Conservation (phyloP, 768 basidiomycete genomes). For the Boletus huronensis region DNA sequence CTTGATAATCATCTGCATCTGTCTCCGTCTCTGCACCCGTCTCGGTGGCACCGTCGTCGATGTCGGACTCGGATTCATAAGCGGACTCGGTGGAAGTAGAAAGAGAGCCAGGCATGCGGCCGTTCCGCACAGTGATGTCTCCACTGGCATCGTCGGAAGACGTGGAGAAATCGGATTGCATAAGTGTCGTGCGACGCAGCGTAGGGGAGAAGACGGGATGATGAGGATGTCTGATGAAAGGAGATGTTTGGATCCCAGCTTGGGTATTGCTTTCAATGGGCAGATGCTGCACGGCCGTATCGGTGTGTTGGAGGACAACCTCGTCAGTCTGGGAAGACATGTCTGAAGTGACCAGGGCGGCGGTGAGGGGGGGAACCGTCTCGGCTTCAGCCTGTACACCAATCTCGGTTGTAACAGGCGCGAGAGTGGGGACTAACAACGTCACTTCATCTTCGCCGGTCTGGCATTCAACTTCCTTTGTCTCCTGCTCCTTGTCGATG, state of each 20-base stretch:
- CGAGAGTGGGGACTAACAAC: constrained; percentile 28
- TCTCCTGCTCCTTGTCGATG: constrained; percentile 45
- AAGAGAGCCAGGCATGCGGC: constrained; percentile 22
- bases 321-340: constrained; percentile 51
- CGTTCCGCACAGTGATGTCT: constrained; percentile 32
- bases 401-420: constrained; percentile 34
- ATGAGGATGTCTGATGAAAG: constrained; percentile 25
- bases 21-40: constrained; percentile 68
- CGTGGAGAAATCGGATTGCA: constrained; percentile 41
- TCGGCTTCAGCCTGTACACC: constrained; percentile 40
- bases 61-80: constrained; percentile 43
- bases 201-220: constrained; percentile 22
- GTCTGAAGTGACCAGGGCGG: constrained; percentile 27
- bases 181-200: constrained; percentile 44
- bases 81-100: constrained; percentile 27
- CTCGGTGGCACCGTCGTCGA: constrained; percentile 47
- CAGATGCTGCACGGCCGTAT: constrained; percentile 49
- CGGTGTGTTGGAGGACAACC: constrained; percentile 28
- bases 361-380: constrained; percentile 16
- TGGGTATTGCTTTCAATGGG: constrained; percentile 30
- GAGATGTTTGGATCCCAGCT: constrained; percentile 38
- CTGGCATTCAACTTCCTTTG: constrained; percentile 63
- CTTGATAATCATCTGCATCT: constrained; percentile 70
- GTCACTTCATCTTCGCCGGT: constrained; percentile 46
- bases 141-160: constrained; percentile 39